These are phyloP conservation scores for Saccharomyces paradoxus DNA, from an alignment of 805 yeast species.

Conservation along the genomic window DNA sequence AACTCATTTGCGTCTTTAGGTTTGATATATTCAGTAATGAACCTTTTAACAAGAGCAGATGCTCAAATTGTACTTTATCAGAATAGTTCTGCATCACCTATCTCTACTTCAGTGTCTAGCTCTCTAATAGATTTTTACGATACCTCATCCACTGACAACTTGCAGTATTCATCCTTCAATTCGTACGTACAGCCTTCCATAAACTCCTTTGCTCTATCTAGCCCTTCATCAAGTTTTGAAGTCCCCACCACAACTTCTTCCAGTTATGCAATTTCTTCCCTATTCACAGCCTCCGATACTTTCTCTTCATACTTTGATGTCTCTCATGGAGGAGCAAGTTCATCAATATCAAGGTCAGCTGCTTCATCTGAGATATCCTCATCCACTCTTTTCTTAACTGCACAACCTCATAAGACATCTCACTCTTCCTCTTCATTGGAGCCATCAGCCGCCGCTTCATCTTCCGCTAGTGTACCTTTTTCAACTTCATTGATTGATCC, in stretches of 20 bases:
- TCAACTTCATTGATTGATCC: not conserved
- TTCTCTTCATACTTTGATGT: not conserved
- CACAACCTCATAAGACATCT: not conserved
- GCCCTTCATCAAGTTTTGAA: not conserved
- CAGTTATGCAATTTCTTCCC: not conserved
- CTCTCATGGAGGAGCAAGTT: not conserved
- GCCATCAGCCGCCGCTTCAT: not conserved
- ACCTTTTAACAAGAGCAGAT: not conserved
- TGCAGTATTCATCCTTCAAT: not conserved
- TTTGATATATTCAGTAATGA: not conserved
- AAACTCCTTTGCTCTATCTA: not conserved
- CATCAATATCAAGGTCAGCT: not conserved
- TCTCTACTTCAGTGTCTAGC: not conserved
- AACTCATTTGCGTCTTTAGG: not conserved
- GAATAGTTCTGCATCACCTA: not conserved
- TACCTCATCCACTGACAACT: not conserved
- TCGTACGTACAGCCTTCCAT: not conserved
- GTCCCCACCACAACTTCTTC: not conserved
- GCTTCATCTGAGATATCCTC: not conserved
- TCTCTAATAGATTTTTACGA: not conserved
- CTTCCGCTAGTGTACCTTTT: not conserved
- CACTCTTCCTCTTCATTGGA: not conserved
- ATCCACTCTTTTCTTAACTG: not conserved
- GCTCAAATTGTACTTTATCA: not conserved
- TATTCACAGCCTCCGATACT: not conserved